These are phyloP conservation scores for Termitomyces sp. DNA, from an alignment of 768 basidiomycete species.

Conservation along the genomic window DNA sequence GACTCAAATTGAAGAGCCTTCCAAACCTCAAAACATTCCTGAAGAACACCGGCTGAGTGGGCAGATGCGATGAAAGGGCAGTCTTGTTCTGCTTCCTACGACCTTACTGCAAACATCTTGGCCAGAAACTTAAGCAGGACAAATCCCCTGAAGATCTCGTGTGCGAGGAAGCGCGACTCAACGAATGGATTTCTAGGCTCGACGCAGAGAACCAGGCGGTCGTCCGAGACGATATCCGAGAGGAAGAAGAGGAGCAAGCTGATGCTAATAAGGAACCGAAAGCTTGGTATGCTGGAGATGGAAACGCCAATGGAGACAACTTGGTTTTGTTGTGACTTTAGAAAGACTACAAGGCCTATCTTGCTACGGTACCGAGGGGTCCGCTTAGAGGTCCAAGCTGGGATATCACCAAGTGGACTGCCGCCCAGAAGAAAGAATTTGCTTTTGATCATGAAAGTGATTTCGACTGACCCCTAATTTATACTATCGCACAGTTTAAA, in stretches of 20 bases:
- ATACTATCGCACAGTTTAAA: no score
- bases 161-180: slow-evolving; percentile 22
- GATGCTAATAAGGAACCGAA: slow-evolving; percentile 9
- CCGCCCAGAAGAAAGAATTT: slow-evolving; percentile 23
- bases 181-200: slow-evolving; percentile 23
- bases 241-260: slow-evolving; percentile 14
- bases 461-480: neutral
- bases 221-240: slow-evolving; percentile 14
- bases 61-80: slow-evolving; percentile 19
- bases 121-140: slow-evolving; percentile 22
- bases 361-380: slow-evolving; percentile 16
- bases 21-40: slow-evolving; percentile 29
- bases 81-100: slow-evolving; percentile 19
- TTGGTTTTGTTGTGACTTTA: slow-evolving; percentile 24
- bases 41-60: slow-evolving; percentile 18
- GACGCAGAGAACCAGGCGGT: slow-evolving; percentile 17
- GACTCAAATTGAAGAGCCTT: slow-evolving; percentile 23
- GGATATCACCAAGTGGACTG: slow-evolving; percentile 32
- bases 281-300: slow-evolving; percentile 23
- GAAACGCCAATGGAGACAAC: slow-evolving; percentile 19
- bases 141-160: slow-evolving; percentile 22
- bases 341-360: slow-evolving; percentile 32
- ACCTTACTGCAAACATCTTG: slow-evolving; percentile 28
- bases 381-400: slow-evolving; percentile 26
- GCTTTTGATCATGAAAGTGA: slow-evolving; percentile 15